Percentiles rank a stretch among this genome's conserved stretches.
Evolutionary conservation across 2,329 filamentous ascomycete genomes (phyloP).

Genomic region (Talaromyces amestolkiae): DNA sequence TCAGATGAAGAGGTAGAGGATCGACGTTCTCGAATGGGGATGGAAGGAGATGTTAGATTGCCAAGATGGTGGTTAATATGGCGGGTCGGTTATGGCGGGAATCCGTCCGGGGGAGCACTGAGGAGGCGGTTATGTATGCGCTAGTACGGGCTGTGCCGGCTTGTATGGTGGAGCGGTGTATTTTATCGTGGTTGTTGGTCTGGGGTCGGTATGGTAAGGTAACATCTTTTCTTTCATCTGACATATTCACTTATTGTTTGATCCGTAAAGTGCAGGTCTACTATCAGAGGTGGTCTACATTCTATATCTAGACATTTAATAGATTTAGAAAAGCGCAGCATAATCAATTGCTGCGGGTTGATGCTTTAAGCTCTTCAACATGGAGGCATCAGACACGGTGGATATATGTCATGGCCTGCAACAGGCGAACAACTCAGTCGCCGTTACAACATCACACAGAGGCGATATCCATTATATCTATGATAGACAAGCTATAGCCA

Average conservation of each 20-base stretch:
- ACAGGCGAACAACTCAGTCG: too few relatives aligned
- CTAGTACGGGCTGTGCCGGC: background rate
- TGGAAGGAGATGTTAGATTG: background rate
- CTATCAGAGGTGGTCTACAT: background rate
- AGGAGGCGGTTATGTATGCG: conserved; percentile 1
- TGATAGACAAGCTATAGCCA: conserved; percentile 29
- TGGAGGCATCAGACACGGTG: background rate
- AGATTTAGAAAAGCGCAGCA: too few relatives aligned
- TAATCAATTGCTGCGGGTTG: background rate
- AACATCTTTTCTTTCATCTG: background rate
- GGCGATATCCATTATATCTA: background rate
- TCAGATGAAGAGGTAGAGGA: background rate
- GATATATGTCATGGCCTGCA: too few relatives aligned
- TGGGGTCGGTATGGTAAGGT: background rate
- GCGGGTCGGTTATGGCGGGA: background rate
- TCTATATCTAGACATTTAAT: background rate
- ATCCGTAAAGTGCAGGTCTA: background rate
- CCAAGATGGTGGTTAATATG: conserved; percentile 9
- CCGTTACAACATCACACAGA: too few relatives aligned
- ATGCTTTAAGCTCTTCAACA: background rate
- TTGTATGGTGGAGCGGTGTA: background rate
- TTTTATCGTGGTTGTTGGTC: background rate
- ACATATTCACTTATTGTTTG: background rate
- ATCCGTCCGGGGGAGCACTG: conserved; percentile 3
- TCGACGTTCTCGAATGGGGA: conserved; percentile 9